These are phyloP conservation scores for Aristolochia fimbriata DNA, from an alignment of 164 flowering plant genomes.

Conservation along the genomic window DNA sequence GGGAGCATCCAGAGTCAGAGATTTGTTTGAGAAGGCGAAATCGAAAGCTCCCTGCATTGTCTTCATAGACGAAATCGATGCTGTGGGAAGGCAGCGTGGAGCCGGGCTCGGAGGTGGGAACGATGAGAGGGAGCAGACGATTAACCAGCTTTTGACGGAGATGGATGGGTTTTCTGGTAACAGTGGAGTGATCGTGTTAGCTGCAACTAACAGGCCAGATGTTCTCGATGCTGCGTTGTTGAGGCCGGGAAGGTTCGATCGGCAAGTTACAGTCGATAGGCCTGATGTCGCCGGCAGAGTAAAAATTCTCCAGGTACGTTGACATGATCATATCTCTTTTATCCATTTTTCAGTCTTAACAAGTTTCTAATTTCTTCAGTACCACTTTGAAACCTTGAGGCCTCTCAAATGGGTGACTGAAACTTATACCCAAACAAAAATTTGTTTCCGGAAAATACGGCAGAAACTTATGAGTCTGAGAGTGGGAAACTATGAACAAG, in stretches of 20 bases:
- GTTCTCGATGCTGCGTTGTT: conserved; percentile 90
- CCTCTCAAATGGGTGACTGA: no score
- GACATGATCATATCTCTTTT: no score
- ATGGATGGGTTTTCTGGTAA: conserved; percentile 96
- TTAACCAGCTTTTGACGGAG: conserved; percentile 89
- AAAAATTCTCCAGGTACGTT: conserved; percentile 72
- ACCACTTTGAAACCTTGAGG: no score
- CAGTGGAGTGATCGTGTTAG: conserved; percentile 85
- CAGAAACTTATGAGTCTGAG: no score
- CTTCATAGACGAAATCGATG: conserved; percentile 97
- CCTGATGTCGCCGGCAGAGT: conserved; percentile 97
- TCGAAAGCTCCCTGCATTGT: conserved; percentile 92
- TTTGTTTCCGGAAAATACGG: no score
- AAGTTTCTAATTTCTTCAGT: neutral
- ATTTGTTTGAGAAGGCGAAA: conserved; percentile 93
- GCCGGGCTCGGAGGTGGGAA: conserved; percentile 95
- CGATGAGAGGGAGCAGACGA: conserved; percentile 96
- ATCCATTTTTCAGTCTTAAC: neutral
- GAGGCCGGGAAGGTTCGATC: conserved; percentile 95
- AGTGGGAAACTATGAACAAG: no score
- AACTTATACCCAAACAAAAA: no score
- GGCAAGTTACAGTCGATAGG: conserved; percentile 90
- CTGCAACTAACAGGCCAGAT: conserved; percentile 92
- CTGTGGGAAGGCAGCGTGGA: conserved; percentile 97
- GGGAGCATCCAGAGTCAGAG: conserved; percentile 94